A percentile compares a stretch with the other conserved stretches of the same genome.
Conservation (phyloP, 2,329 filamentous ascomycete genomes). For the Ophiocordyceps camponoti-rufipedis region DNA sequence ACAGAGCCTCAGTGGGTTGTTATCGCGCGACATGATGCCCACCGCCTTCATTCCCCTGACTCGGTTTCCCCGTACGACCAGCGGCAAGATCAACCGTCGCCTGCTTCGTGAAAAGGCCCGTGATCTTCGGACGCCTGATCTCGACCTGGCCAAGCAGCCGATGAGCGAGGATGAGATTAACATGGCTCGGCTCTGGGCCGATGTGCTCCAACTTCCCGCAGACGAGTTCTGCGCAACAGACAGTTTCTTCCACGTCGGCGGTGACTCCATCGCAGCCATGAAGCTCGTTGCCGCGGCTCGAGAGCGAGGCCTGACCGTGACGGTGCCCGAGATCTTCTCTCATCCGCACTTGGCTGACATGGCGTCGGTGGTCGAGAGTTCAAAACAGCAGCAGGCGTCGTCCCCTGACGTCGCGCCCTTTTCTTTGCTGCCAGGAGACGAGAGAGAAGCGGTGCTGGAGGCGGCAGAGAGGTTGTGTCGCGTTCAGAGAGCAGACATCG, state of each 20-base stretch:
- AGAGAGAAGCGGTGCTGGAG: neutral
- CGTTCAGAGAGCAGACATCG: slow-evolving; percentile 9
- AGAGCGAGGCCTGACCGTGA: slow-evolving; percentile 15
- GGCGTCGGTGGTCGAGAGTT: neutral
- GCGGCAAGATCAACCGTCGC: neutral
- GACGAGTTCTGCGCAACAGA: slow-evolving; percentile 16
- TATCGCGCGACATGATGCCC: slow-evolving; percentile 22
- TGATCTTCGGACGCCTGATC: neutral
- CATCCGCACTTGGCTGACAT: slow-evolving; percentile 2
- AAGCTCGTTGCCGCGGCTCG: slow-evolving; percentile 16
- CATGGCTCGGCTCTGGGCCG: slow-evolving; percentile 1
- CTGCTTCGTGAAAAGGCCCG: neutral
- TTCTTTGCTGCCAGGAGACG: neutral
- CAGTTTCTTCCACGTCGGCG: slow-evolving; percentile 27
- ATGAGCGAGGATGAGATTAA: neutral
- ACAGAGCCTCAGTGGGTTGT: neutral
- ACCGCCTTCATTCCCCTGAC: slow-evolving; percentile 17
- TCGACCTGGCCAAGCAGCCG: neutral
- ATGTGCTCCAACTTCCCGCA: slow-evolving; percentile 2
- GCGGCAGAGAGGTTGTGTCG: neutral
- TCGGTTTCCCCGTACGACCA: neutral
- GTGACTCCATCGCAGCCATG: slow-evolving; percentile 28
- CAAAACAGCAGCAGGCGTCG: neutral
- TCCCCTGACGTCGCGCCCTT: neutral
- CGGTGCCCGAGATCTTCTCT: slow-evolving; percentile 22